These are phyloP conservation scores for Apodospora peruviana DNA, from an alignment of 495 filamentous ascomycete genomes.

Conservation along the genomic window DNA sequence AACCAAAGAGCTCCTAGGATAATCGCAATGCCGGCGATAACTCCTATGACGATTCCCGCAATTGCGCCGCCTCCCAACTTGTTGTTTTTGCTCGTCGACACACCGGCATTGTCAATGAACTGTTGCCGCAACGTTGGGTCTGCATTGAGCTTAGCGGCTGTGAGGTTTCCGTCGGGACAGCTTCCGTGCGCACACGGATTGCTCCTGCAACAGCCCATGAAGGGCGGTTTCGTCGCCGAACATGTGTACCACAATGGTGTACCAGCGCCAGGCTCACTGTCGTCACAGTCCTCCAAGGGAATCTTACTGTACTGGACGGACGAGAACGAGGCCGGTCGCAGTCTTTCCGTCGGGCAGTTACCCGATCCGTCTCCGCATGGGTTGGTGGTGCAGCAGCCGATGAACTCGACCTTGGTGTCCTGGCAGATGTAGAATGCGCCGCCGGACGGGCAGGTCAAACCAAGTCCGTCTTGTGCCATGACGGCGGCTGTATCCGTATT, in stretches of 20 bases:
- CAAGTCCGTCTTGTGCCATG: too few relatives aligned
- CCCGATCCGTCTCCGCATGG: conserved; percentile 24
- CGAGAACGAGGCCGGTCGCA: conserved; percentile 20
- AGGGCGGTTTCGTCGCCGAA: conserved; percentile 15
- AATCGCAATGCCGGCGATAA: background rate
- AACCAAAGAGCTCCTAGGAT: background rate
- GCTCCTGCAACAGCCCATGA: conserved; percentile 29
- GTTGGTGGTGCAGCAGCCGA: conserved; percentile 30
- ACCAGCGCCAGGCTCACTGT: background rate
- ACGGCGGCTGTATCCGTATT: background rate
- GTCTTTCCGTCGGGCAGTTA: conserved; percentile 14
- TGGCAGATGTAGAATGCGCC: conserved; percentile 27
- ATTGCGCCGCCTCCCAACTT: conserved; percentile 9
- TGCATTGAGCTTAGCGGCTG: conserved; percentile 20
- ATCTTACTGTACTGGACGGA: conserved; percentile 14
- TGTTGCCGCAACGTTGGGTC: too few relatives aligned
- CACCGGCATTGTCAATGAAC: too few relatives aligned
- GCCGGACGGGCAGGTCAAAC: conserved; percentile 22
- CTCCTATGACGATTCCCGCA: conserved; percentile 10
- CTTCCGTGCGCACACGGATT: conserved; percentile 21
- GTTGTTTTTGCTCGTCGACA: too few relatives aligned
- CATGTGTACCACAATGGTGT: conserved; percentile 27
- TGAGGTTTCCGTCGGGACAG: conserved; percentile 18
- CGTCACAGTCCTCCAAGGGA: conserved; percentile 14
- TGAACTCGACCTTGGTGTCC: conserved; percentile 15